A percentile compares a stretch with the other conserved stretches of the same genome.
Evolutionary conservation across 2,329 filamentous ascomycete genomes (phyloP).

Genomic region (Neonectria hederae): DNA sequence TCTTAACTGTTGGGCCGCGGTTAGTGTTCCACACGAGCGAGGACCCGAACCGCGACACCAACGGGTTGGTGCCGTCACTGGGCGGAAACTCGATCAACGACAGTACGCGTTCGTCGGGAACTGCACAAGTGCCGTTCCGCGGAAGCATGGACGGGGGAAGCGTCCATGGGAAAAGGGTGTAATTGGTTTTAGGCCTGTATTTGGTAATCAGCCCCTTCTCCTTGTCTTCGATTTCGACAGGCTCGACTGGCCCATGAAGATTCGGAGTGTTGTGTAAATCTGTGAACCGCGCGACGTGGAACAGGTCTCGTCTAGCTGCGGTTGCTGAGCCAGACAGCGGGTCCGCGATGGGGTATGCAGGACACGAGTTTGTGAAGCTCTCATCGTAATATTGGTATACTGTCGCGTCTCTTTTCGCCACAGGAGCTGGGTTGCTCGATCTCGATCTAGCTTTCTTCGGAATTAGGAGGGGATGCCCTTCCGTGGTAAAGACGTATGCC

Average conservation of each 20-base stretch:
- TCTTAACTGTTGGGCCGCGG: slow-evolving; percentile 57
- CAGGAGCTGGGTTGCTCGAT: slow-evolving; percentile 11
- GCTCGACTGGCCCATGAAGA: slow-evolving; percentile 59
- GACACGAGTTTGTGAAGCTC: slow-evolving; percentile 70
- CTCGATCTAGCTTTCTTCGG: slow-evolving; percentile 56
- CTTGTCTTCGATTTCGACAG: slow-evolving; percentile 55
- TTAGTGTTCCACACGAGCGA: slow-evolving; percentile 49
- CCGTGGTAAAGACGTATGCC: slow-evolving; percentile 92
- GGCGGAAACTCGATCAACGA: slow-evolving; percentile 72
- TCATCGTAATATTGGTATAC: slow-evolving; percentile 53
- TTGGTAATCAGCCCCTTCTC: slow-evolving; percentile 53
- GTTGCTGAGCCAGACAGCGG: slow-evolving; percentile 81
- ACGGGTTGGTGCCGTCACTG: slow-evolving; percentile 49
- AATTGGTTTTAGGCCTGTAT: slow-evolving; percentile 71
- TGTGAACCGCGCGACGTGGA: slow-evolving; percentile 87
- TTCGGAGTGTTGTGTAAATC: slow-evolving; percentile 81
- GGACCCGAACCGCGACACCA: slow-evolving; percentile 46
- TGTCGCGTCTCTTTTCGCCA: slow-evolving; percentile 25
- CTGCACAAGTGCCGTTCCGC: slow-evolving; percentile 77
- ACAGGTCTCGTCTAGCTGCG: slow-evolving; percentile 82
- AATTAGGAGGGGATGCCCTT: slow-evolving; percentile 92
- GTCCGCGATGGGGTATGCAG: slow-evolving; percentile 64
- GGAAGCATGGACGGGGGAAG: slow-evolving; percentile 80
- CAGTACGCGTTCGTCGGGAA: slow-evolving; percentile 75
- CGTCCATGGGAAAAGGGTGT: slow-evolving; percentile 94